Conservation (phyloP, 1,284 basidiomycete genomes). For the Ustilago bromivora region DNA sequence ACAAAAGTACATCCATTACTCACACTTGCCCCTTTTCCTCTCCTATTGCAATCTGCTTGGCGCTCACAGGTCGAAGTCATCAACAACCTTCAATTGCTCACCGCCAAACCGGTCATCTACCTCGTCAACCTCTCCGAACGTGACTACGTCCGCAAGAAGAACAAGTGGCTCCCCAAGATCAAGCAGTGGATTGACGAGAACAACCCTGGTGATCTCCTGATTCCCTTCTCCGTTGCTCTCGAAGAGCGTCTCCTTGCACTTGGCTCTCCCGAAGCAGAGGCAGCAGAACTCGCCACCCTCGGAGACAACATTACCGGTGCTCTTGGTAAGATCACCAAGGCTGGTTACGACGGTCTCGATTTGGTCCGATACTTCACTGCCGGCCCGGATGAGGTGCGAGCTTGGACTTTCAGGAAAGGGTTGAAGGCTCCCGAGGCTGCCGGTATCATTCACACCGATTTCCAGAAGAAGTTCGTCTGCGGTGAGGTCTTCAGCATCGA, state of each 20-base stretch:
- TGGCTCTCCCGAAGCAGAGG: conserved; percentile 60
- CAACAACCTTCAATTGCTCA: conserved; percentile 89
- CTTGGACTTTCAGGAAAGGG: conserved; percentile 95
- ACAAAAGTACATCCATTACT: neutral
- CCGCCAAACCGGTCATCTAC: conserved; percentile 97
- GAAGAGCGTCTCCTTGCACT: conserved; percentile 85
- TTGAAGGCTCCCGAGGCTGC: conserved; percentile 97
- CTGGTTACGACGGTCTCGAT: conserved; percentile 67
- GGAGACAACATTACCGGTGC: conserved; percentile 65
- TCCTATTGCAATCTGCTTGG: neutral
- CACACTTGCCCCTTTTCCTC: neutral
- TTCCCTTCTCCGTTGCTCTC: conserved; percentile 95
- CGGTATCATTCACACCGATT: conserved; percentile 96
- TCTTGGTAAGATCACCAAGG: conserved; percentile 67
- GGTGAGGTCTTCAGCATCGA: conserved; percentile 96
- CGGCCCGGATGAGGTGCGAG: conserved; percentile 92
- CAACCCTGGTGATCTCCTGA: conserved; percentile 94
- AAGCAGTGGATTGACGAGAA: conserved; percentile 98
- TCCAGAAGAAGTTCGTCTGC: conserved; percentile 99
- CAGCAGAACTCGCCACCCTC: conserved; percentile 61
- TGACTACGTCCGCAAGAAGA: conserved; percentile 97
- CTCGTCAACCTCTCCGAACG: conserved; percentile 96
- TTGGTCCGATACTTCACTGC: conserved; percentile 80
- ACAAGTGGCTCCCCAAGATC: conserved; percentile 99
- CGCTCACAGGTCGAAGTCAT: conserved; percentile 90